phyloP scores from a whole-genome alignment of 1,139 yeast genomes.

The Saccharomyces hybrid region DNA sequence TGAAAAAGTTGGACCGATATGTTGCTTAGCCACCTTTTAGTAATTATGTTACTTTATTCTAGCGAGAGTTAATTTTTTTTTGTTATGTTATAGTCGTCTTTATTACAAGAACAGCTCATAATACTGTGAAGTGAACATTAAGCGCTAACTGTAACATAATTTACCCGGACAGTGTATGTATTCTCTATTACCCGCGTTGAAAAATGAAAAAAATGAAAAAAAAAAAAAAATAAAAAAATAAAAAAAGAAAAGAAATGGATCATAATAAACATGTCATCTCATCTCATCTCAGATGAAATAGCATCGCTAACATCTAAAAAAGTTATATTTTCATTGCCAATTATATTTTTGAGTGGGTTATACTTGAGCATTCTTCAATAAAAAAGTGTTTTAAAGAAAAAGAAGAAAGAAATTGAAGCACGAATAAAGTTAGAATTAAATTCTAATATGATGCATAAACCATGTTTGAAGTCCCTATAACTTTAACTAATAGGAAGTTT shows the following conservation, averaged over 20 bases:
- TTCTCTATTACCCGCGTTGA: neutral
- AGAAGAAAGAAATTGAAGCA: neutral
- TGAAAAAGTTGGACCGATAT: neutral
- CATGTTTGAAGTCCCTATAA: slow-evolving; percentile 28
- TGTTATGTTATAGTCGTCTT: neutral
- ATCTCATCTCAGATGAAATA: slow-evolving; percentile 8
- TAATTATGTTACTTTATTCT: neutral
- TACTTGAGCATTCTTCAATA: neutral
- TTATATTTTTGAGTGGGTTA: neutral
- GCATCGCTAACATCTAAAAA: neutral
- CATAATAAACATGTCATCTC: slow-evolving; percentile 6
- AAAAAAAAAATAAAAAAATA: neutral
- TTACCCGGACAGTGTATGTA: neutral
- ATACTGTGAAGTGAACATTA: neutral
- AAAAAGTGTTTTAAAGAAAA: neutral
- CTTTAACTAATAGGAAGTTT: slow-evolving; percentile 11
- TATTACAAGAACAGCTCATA: neutral
- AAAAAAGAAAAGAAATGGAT: neutral
- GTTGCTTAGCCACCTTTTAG: neutral
- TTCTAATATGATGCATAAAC: neutral
- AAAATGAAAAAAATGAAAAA: neutral
- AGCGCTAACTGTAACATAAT: neutral
- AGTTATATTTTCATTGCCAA: neutral
- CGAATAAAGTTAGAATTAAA: neutral
- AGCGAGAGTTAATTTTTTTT: neutral